A percentile compares a stretch with the other conserved stretches of the same genome.
These are phyloP conservation scores for Cryptosporidium viatorum DNA, from an alignment of 169 alveolate genomes.

Conservation along the genomic window DNA sequence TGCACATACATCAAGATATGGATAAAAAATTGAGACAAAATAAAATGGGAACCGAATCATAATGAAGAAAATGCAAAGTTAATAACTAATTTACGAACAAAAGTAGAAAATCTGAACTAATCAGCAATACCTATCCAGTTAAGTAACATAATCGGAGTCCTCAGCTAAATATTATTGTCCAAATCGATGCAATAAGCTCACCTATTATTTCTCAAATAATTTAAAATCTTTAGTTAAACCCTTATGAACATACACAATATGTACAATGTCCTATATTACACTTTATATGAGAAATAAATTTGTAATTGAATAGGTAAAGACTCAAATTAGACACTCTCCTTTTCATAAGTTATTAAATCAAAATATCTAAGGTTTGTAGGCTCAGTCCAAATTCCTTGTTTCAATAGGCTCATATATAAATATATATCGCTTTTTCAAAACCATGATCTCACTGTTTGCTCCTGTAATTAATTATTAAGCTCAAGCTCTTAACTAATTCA, in stretches of 20 bases:
- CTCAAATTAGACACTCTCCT: not conserved
- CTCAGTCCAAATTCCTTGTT: not conserved
- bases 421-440: not conserved
- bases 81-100: conserved; percentile 3
- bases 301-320: not conserved
- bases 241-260: no score
- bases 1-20: not conserved
- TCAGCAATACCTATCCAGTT: not conserved
- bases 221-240: not conserved
- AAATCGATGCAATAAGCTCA: not conserved
- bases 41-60: not conserved
- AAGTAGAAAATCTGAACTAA: not conserved
- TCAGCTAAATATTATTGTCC: not conserved
- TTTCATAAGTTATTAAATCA: no score
- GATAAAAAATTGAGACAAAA: not conserved
- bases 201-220: not conserved
- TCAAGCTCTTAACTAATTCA: conserved; percentile 40
- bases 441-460: not conserved
- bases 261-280: not conserved
- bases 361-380: not conserved
- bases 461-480: conserved; percentile 6
- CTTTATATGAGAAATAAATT: no score
- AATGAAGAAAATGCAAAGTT: not conserved
- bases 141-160: not conserved
- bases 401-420: not conserved